Evolutionary conservation across 306 rosid species (phyloP), one percentile per base, ranked within the genome.

Genomic region (Fragaria nilgerrensis): DNA sequence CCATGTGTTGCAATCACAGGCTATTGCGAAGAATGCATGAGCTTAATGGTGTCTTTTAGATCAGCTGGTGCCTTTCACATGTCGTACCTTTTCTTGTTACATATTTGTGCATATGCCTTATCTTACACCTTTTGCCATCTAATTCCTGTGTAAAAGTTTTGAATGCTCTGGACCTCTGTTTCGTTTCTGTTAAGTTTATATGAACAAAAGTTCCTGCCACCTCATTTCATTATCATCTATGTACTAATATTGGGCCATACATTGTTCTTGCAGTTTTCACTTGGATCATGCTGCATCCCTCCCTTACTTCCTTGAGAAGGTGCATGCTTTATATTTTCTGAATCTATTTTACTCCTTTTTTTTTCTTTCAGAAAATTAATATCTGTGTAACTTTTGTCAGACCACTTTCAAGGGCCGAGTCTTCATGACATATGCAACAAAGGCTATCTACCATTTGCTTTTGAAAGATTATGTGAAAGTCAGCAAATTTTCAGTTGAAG

Each of bases 351-450:
- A 29, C 72, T 9, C 4, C 45, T 61, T 73, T 12, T 63, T 45
- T 74, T 49, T 22, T 34, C 19, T 48, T 63, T 27, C 25, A 41
- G 39, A 9, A 71, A 72, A 73, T 68, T 85, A 67, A 78, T 68
- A 9, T 67, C 45, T 66, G n/a, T 66, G 7, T 58, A 68, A 56
- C 36, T 69, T 49, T 76, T 72, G 19, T 27, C 77, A 90, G 89
- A 94, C 98, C 9, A 92, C 98, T 7, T 94, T 94, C 93, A 77
- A 74, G 74, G 98, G 98, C 32, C 89, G 97, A 4, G 98, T 94
- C 2, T 94, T 95, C 79, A 95, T 95, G 98, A 95, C 98, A 17
- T 95, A 95, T 66, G 97, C 98, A 0, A 95, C 97, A 34, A 95
- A 95, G 74, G 97, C 96, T 15, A 94, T 94, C 82, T 39, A 39